phyloP scores from a whole-genome alignment of 176 grass and related monocot genomes.

The Zoysia pacifica region DNA sequence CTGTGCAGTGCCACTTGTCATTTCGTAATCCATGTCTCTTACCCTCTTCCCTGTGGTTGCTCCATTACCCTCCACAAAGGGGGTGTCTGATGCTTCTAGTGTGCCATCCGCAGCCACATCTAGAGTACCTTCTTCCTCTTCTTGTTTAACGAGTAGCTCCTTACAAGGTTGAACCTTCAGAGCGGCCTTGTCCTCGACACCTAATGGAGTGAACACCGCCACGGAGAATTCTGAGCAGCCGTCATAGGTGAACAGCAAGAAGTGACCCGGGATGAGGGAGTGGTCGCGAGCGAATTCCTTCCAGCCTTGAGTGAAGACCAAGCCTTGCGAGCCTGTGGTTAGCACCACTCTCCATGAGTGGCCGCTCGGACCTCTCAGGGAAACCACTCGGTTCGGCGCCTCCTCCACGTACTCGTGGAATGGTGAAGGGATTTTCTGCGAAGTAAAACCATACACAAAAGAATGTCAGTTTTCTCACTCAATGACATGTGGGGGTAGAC shows the following conservation, averaged over 20 bases:
- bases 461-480: neutral
- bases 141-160: constrained; percentile 1
- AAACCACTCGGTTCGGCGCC: constrained; percentile 45
- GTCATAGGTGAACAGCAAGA: constrained; percentile 70
- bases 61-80: neutral
- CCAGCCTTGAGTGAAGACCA: constrained; percentile 64
- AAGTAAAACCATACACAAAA: constrained; percentile 26
- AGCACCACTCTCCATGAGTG: constrained; percentile 59
- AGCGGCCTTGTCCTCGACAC: constrained; percentile 50
- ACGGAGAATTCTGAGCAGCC: constrained; percentile 59
- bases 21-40: neutral
- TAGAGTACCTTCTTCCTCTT: constrained; percentile 17
- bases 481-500: too few relatives aligned
- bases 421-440: constrained; percentile 72
- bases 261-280: constrained; percentile 49
- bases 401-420: constrained; percentile 57
- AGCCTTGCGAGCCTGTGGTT: constrained; percentile 35
- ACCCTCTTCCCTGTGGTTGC: constrained; percentile 21
- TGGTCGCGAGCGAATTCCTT: constrained; percentile 70
- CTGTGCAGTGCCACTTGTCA: neutral
- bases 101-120: constrained; percentile 3
- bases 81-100: constrained; percentile 5
- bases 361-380: constrained; percentile 60
- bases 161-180: constrained; percentile 35
- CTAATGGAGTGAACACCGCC: constrained; percentile 49